A percentile compares a stretch with the other conserved stretches of the same genome.
phyloP scores from a whole-genome alignment of 2,329 filamentous ascomycete species.

The Cordyceps farinosa region DNA sequence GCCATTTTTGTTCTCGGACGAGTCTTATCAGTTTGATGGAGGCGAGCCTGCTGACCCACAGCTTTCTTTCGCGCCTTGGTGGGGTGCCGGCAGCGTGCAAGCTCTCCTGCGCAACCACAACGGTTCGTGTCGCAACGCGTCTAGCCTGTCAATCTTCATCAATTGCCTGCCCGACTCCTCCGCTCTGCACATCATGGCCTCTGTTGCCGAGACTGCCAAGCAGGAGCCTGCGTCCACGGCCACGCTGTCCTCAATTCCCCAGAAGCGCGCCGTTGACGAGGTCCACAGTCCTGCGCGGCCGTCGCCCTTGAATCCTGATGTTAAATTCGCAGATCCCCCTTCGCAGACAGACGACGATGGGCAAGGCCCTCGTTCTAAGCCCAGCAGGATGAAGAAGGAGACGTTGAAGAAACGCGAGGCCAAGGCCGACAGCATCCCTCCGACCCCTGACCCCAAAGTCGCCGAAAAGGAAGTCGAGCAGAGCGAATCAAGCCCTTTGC shows the following conservation, averaged over 20 bases:
- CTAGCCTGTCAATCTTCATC: background rate
- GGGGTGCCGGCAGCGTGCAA: background rate
- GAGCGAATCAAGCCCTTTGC: slow-evolving; percentile 49
- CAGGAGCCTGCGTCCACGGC: slow-evolving; percentile 39
- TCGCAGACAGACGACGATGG: slow-evolving; percentile 44
- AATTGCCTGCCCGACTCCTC: background rate
- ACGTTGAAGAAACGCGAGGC: slow-evolving; percentile 66
- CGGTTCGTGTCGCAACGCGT: slow-evolving; percentile 12
- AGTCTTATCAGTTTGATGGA: slow-evolving; percentile 14
- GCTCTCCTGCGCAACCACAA: background rate
- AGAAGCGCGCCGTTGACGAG: slow-evolving; percentile 65
- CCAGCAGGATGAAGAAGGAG: slow-evolving; percentile 59
- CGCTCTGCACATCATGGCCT: slow-evolving; percentile 29
- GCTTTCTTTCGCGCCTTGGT: background rate
- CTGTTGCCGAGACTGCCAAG: slow-evolving; percentile 37
- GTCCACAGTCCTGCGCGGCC: slow-evolving; percentile 67
- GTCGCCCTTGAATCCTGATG: slow-evolving; percentile 70
- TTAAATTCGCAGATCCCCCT: slow-evolving; percentile 39
- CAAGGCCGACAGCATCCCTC: slow-evolving; percentile 53
- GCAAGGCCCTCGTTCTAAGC: slow-evolving; percentile 34
- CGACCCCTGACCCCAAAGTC: slow-evolving; percentile 54
- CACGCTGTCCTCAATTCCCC: slow-evolving; percentile 49
- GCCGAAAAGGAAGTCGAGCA: slow-evolving; percentile 31
- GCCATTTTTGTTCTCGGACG: slow-evolving; percentile 2
- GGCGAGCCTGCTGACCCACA: slow-evolving; percentile 11